Base-by-base conservation (phyloP, 2,329 filamentous ascomycete species). In the Pochonia chlamydosporia region DNA sequence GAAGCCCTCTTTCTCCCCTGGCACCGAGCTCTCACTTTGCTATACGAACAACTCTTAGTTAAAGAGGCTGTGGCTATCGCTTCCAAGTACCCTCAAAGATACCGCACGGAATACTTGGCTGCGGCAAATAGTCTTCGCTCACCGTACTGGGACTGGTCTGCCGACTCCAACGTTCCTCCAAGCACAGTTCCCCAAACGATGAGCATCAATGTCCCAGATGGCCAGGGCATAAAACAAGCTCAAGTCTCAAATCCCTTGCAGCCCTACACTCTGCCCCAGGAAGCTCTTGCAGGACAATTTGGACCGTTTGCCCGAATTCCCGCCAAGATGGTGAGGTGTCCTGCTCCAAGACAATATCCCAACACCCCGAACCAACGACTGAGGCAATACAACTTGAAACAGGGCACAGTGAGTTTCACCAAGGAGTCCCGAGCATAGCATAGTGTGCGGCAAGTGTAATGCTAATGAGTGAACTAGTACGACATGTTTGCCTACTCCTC, bases 11-110 rank as follows among this genome's bases (percentile, higher is more conserved):
- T 80, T 52, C 56, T 71, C 6, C 61, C 72, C 16, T 82, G 76
- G 79, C 79, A 83, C 58, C 73, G 78, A 5, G 72, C 76, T 3
- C 81, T 76, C 49, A 56, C 79, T 36, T 63, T 71, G 7, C 64
- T 81, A 5, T 80, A 68, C 47, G 79, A 82, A 76, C 78, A 82
- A 74, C 57, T 66, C 13, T 63, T 82, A 5, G 72, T 74, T 23
- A 54, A 61, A 2, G 64, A 75, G 35, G 72, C 73, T 35, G 67
- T 69, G 54, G 57, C 56, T 3, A 70, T 80, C 18, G 76, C 77
- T 16, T 55, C 54, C 11, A 57, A 63, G 30, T 79, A 78, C 53
- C 66, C 63, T 13, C 53, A 47, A 49, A 56, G 26, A 50, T 65
- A 53, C 52, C 63, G 52, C 49, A 54, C 36, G 47, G 52, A 49